These are phyloP conservation scores for Canna indica DNA, from an alignment of 176 grass and related monocot species.

Conservation along the genomic window DNA sequence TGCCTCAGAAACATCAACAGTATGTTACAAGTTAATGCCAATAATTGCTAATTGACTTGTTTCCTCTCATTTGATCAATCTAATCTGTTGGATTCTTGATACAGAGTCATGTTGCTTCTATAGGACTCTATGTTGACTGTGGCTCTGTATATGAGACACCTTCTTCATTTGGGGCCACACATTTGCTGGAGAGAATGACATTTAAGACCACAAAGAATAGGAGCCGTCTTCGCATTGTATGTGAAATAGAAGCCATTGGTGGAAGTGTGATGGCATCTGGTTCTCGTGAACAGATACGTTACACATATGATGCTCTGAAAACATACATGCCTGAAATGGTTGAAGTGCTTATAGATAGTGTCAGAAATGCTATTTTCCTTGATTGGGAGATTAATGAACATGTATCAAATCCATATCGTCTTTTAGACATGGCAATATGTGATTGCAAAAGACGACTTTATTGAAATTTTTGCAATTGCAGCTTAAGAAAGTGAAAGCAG, in stretches of 20 bases:
- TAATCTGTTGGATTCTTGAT: conserved; percentile 17
- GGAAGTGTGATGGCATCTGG: conserved; percentile 65
- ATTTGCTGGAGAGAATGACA: conserved; percentile 69
- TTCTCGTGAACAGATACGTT: conserved; percentile 71
- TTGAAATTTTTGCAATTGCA: conserved; percentile 34
- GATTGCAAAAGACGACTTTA: too few relatives aligned
- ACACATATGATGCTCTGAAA: conserved; percentile 72
- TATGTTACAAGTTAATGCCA: conserved; percentile 24
- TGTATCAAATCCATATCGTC: too few relatives aligned
- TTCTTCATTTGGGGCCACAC: conserved; percentile 47
- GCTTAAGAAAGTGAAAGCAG: conserved; percentile 50
- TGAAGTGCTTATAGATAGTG: conserved; percentile 81
- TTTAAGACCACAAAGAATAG: conserved; percentile 75
- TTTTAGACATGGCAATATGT: too few relatives aligned
- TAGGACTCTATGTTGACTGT: conserved; percentile 71
- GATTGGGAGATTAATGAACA: conserved; percentile 94
- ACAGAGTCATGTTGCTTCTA: conserved; percentile 61
- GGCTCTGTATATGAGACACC: conserved; percentile 76
- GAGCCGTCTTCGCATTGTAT: conserved; percentile 64
- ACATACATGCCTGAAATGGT: conserved; percentile 91
- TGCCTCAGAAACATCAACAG: conserved; percentile 61
- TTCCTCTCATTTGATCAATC: not conserved
- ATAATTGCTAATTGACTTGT: not conserved
- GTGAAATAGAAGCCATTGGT: conserved; percentile 79
- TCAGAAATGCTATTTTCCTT: conserved; percentile 72